Percentiles rank a stretch among this genome's conserved stretches.
Evolutionary conservation across 1,139 yeast genomes (phyloP).

Genomic region (Pichia sp.): DNA sequence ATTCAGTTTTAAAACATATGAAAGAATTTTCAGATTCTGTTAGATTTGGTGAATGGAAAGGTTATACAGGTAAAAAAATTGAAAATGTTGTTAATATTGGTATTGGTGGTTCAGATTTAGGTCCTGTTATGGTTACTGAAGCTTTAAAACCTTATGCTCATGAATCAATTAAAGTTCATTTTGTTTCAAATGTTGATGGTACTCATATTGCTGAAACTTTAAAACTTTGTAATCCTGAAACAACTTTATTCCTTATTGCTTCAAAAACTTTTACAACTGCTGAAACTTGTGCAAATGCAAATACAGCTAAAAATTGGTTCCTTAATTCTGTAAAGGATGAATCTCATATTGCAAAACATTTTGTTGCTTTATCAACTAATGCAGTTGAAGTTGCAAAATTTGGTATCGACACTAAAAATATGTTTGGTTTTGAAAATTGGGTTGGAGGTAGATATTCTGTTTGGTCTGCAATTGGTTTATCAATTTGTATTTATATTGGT

Average conservation of each 20-base stretch:
- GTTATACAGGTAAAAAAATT: slow-evolving; percentile 91
- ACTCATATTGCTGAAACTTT: slow-evolving; percentile 92
- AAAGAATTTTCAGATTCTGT: slow-evolving; percentile 85
- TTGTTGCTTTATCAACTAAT: slow-evolving; percentile 93
- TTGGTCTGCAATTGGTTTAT: slow-evolving; percentile 97
- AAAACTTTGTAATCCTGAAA: slow-evolving; percentile 73
- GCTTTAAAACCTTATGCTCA: slow-evolving; percentile 86
- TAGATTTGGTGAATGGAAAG: slow-evolving; percentile 92
- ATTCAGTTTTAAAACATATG: slow-evolving; percentile 87
- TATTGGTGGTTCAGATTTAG: slow-evolving; percentile 97
- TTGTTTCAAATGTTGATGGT: slow-evolving; percentile 97
- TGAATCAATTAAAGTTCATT: slow-evolving; percentile 73
- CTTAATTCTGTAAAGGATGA: slow-evolving; percentile 57
- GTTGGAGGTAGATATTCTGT: slow-evolving; percentile 99
- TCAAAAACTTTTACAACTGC: slow-evolving; percentile 99
- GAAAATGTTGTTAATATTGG: slow-evolving; percentile 96
- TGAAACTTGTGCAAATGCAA: slow-evolving; percentile 94
- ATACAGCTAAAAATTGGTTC: slow-evolving; percentile 93
- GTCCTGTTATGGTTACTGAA: slow-evolving; percentile 99
- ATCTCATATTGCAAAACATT: slow-evolving; percentile 86
- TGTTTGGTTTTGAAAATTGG: slow-evolving; percentile 98
- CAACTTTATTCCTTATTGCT: slow-evolving; percentile 90
- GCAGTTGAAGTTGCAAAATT: slow-evolving; percentile 85
- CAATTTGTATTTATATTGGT: slow-evolving; percentile 92
- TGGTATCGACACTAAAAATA: slow-evolving; percentile 94